Evolutionary conservation across 345 rosid genomes (phyloP), one percentile per base, ranked within the genome.

Genomic region (Rhizophora mangle): DNA sequence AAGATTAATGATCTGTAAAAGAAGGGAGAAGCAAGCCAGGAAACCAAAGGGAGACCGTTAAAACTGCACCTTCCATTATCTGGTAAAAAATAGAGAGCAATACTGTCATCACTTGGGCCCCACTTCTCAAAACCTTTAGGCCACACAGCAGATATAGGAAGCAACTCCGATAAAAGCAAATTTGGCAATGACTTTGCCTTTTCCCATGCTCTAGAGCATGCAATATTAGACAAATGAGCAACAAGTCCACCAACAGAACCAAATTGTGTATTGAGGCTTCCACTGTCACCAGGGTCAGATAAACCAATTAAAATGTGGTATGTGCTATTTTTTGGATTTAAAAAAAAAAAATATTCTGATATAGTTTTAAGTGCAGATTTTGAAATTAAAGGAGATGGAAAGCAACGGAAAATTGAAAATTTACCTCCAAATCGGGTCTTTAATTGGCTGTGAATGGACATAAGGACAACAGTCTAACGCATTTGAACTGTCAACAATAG

Each of bases 61-160:
- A 51, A 58, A 16, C 3, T 20, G 47, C 53, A 88, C 96, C 90
- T 80, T 62, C 78, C 78, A 60, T 56, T 63, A 31, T 74, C 74
- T 52, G 96, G 88, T 68, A 92, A 88, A 72, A 92, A 78, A 69
- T 81, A 92, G 6, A 87, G 87, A 47, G 84, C 98, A 63, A 92
- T 79, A 60, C 76, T 73, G 6, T 82, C 72, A 74, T 85, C 86
- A 21, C 34, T 67, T 27, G 91, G 91, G 68, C 86, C 86, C 61
- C 65, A 57, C 62, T 71, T 58, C 55, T 66, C 56, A 76, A 92
- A 92, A 68, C 82, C 58, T 68, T 75, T 81, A 2, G 96, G 98
- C 96, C 98, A 88, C 46, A 81, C 70, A 20, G 67, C 34, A 34
- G 67, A 68, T 74, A 84, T 85, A 0, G 88, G 87, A 72, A 75